Base-by-base conservation (phyloP, 129 eudicot genomes). In the Erigeron canadensis region DNA sequence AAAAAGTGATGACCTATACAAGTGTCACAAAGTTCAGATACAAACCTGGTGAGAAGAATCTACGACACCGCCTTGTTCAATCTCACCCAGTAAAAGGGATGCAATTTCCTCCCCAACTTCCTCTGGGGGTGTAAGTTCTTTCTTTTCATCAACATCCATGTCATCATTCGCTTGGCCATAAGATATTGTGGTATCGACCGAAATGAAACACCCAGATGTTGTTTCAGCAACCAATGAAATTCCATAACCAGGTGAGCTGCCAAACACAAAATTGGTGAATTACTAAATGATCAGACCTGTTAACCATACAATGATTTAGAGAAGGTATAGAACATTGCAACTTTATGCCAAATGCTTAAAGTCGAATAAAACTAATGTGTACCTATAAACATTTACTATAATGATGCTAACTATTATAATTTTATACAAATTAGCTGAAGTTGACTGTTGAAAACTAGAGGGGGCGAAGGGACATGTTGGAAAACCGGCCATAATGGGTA, bases 31-130 rank as follows among this genome's bases (percentile, higher is more conserved):
- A 40, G 34, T 21, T 39, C 34, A 5, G 73, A 70, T 17, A 46
- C 80, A 77, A 63, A 90, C 99, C 99, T 95, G 99, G 80, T 95
- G 99, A 62, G 96, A 79, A 63, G 99, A 95, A 79, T 90, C 99
- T 16, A 95, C 82, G 38, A 95, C 94, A 16, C 99, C 99, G 4
- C 99, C 97, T 82, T 90, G 99, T 65, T 86, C 94, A 57, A 95
- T 88, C 82, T 95, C 99, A 23, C 78, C 82, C 39, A 95, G 86
- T 48, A 95, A 73, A 55, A 76, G 74, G 13, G 89, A 82, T 17
- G 99, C 97, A 75, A 95, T 84, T 65, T 86, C 83, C 78, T 82
- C 99, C 23, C 99, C 97, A 39, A 90, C 85, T 2, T 87, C 97
- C 59, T 83, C 97, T 0, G 99, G 84, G 45, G 99, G 93, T 65